Base-by-base conservation (phyloP, 164 flowering plant genomes). In the Umbilicus rupestris region DNA sequence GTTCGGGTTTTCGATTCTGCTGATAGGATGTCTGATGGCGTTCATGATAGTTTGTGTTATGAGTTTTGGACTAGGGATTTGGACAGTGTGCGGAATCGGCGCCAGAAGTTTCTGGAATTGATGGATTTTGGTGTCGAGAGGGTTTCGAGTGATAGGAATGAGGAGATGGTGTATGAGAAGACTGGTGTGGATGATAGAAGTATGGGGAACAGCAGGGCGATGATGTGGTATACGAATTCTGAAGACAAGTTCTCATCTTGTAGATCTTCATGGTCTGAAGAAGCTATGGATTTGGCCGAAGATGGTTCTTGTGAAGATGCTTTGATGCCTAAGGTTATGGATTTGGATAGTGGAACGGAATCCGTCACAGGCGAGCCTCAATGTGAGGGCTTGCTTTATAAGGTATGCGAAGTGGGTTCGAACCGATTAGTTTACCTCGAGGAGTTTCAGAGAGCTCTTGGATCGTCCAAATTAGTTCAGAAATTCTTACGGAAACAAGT, bases 1-100 rank as follows among this genome's bases (percentile, higher is more conserved):
- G 30, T 52, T 52, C 30, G 30, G 11, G 58, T 24, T 26, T 22
- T 17, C 1, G 58, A 24, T 24, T 52, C 28, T 24, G 58, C 11
- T 24, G 58, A 8, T 22, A 22, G 14, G 8, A 6, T 7, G 24
- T 47, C 55, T n/a, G 26, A n/a, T 11, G 58, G 58, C 12, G 58
- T 24, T 10, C 29, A 14, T 24, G 64, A 67, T 46, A 69, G 71
- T 67, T 72, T 75, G 5, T 55, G 59, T 9, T 78, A 82, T 55
- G 87, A 85, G 11, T 68, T 79, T 49, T 92, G 96, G 98, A 72
- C 70, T 49, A 70, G 66, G 67, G 75, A 70, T 7, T 84, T 78
- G 0, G 83, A 70, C 5, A 83, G 88, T 72, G 85, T 88, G 30
- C 37, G 58, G 5, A 89, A 82, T 50, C 85, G 98, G 0, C 88